Percentiles rank a stretch among this genome's conserved stretches.
These are phyloP conservation scores for Apophysomyces elegans DNA, from an alignment of 371 early-diverging fungal species.

Conservation along the genomic window DNA sequence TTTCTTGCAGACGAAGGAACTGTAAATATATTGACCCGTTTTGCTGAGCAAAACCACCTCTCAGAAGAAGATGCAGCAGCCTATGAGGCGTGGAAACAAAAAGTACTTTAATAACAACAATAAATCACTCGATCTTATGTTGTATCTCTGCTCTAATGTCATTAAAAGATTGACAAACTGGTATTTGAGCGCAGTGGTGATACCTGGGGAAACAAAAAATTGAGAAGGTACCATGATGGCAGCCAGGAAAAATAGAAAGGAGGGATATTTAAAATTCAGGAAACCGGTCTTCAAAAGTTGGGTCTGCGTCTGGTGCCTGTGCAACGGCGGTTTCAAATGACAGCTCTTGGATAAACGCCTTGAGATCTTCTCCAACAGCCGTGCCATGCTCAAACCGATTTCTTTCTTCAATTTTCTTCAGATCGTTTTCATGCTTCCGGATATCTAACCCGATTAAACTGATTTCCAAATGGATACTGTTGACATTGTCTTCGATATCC, in stretches of 20 bases:
- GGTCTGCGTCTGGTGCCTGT: constrained; percentile 54
- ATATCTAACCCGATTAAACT: constrained; percentile 54
- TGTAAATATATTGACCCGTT: constrained; percentile 1
- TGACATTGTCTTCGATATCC: constrained; percentile 42
- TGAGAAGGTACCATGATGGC: background rate
- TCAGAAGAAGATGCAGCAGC: background rate
- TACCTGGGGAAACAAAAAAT: background rate
- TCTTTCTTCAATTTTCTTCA: constrained; percentile 49
- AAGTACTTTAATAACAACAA: background rate
- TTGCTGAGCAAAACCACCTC: constrained; percentile 1
- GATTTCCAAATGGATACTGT: constrained; percentile 44
- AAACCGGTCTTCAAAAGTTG: constrained; percentile 52
- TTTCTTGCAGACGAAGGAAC: background rate
- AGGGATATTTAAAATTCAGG: constrained; percentile 39
- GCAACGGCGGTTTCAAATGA: constrained; percentile 43
- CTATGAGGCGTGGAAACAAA: background rate
- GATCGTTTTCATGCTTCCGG: constrained; percentile 46
- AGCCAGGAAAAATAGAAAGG: background rate
- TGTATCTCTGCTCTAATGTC: background rate
- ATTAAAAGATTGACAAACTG: background rate
- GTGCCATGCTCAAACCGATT: constrained; percentile 47
- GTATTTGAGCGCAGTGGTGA: background rate
- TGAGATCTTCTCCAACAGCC: constrained; percentile 44
- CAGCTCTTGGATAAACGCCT: constrained; percentile 42
- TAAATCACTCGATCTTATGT: background rate